A percentile compares a stretch with the other conserved stretches of the same genome.
Conservation (phyloP, 2,329 filamentous ascomycete species). For the Pseudogymnoascus sp. region DNA sequence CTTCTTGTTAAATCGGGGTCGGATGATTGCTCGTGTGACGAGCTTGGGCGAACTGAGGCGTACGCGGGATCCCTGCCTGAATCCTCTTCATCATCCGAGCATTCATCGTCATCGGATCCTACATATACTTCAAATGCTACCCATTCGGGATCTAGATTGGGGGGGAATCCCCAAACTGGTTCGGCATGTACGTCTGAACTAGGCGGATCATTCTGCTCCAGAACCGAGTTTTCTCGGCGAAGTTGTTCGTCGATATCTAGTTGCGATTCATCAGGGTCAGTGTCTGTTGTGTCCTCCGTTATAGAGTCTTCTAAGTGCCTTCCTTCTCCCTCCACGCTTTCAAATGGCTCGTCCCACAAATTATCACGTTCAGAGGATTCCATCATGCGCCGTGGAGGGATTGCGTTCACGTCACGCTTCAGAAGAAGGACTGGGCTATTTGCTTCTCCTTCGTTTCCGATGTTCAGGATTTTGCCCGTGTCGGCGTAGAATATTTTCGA, state of each 20-base stretch:
- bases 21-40: constrained; percentile 14
- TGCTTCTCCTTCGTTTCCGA: constrained; percentile 56
- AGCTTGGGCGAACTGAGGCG: constrained; percentile 19
- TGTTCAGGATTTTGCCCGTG: constrained; percentile 67
- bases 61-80: constrained; percentile 22
- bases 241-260: constrained; percentile 27
- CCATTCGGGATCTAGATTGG: constrained; percentile 65
- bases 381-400: constrained; percentile 60
- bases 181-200: constrained; percentile 10
- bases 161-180: constrained; percentile 47
- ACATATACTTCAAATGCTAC: constrained; percentile 66
- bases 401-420: constrained; percentile 59
- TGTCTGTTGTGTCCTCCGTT: constrained; percentile 11
- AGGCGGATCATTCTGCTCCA: constrained; percentile 15
- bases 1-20: constrained; percentile 15
- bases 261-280: constrained; percentile 27
- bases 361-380: constrained; percentile 36
- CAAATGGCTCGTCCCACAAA: constrained; percentile 16
- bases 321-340: constrained; percentile 21
- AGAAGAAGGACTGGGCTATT: constrained; percentile 63
- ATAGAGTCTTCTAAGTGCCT: constrained; percentile 15
- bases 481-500: constrained; percentile 74
- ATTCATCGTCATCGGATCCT: constrained; percentile 47
- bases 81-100: constrained; percentile 19
- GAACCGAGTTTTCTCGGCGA: constrained; percentile 25